Evolutionary conservation across 306 rosid genomes (phyloP).

Genomic region (Cucurbita moschata): DNA sequence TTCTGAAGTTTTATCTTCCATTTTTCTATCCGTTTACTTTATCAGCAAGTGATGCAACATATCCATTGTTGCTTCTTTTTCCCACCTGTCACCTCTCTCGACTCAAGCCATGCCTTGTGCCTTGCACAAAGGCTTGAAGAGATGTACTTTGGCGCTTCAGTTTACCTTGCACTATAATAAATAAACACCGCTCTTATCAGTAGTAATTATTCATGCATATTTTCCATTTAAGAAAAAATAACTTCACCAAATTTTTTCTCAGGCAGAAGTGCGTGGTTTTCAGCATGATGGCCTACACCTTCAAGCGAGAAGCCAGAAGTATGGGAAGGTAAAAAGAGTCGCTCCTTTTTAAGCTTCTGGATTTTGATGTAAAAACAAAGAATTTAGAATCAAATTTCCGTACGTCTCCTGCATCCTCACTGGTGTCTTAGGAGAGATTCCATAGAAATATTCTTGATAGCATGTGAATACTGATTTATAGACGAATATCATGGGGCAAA

Average conservation of each 20-base stretch:
- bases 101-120: neutral
- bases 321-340: conserved; percentile 53
- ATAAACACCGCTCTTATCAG: neutral
- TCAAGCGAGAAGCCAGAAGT: conserved; percentile 93
- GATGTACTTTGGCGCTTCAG: neutral
- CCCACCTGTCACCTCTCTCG: neutral
- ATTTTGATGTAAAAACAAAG: neutral
- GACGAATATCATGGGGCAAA: neutral
- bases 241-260: neutral
- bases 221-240: neutral
- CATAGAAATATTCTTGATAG: neutral
- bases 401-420: neutral
- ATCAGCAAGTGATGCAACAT: neutral
- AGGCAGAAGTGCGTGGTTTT: conserved; percentile 90
- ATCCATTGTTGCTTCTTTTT: neutral
- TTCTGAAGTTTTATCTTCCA: neutral
- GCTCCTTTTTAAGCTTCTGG: neutral
- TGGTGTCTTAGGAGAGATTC: neutral
- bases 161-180: neutral
- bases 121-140: neutral
- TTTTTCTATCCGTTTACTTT: neutral
- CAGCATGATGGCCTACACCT: conserved; percentile 87
- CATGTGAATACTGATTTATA: neutral
- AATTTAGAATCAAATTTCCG: neutral
- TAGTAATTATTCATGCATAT: neutral